Evolutionary conservation across 208 protist species (phyloP).

Genomic region (Crithidia sp.): DNA sequence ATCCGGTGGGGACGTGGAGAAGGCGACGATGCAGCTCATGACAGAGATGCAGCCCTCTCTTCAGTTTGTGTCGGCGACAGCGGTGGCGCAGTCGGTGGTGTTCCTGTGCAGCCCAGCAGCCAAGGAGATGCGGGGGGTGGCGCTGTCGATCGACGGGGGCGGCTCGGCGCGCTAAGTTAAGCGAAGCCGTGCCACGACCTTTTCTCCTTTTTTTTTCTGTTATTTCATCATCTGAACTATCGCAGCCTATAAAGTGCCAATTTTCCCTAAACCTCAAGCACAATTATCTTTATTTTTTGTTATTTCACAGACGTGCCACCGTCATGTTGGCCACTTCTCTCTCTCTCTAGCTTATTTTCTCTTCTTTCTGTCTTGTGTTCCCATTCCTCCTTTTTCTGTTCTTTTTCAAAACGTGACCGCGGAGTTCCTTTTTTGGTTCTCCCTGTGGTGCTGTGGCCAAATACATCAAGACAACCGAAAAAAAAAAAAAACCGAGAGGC

Average conservation of each 20-base stretch:
- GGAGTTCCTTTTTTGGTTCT: no score
- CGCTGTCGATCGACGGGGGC: slow-evolving; percentile 45
- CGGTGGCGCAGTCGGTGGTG: slow-evolving; percentile 45
- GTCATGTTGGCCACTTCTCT: no score
- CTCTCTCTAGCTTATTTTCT: slow-evolving; percentile 5
- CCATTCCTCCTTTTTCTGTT: slow-evolving; percentile 19
- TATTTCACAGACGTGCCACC: no score
- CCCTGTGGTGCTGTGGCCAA: no score
- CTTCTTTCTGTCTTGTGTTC: slow-evolving; percentile 17
- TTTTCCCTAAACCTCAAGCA: no score
- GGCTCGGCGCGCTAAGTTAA: slow-evolving; percentile 28
- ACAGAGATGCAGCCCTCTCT: slow-evolving; percentile 42
- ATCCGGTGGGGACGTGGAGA: slow-evolving; percentile 35
- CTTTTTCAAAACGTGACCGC: neutral
- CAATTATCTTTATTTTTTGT: no score
- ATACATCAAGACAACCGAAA: no score
- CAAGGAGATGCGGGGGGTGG: slow-evolving; percentile 32
- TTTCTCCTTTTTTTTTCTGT: neutral
- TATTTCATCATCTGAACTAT: no score
- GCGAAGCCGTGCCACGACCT: neutral
- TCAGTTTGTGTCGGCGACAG: slow-evolving; percentile 31
- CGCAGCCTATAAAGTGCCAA: no score
- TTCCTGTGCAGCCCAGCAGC: slow-evolving; percentile 43
- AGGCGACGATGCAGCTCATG: slow-evolving; percentile 30
- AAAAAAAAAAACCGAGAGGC: no score